Conservation (phyloP, 768 basidiomycete species). For the Mycena chlorophos region DNA sequence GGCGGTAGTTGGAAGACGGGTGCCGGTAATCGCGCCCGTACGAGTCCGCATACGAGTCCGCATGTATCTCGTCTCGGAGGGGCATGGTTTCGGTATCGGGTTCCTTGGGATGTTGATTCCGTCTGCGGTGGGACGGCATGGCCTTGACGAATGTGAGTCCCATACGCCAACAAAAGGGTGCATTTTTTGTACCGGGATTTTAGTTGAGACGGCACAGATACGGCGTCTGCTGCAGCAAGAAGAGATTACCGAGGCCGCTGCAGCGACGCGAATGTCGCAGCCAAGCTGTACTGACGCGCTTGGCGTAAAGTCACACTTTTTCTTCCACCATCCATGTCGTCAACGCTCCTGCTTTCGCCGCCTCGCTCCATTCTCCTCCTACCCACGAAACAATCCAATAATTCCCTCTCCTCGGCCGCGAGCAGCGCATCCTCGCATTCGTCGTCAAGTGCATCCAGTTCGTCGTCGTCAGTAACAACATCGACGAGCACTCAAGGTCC, state of each 20-base stretch:
- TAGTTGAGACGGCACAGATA: too few relatives aligned
- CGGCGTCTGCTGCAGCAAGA: too few relatives aligned
- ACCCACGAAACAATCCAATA: conserved; percentile 11
- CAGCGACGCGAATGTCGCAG: too few relatives aligned
- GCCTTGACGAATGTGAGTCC: not conserved
- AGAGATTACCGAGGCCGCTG: too few relatives aligned
- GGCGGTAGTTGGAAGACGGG: conserved; percentile 44
- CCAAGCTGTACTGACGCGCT: too few relatives aligned
- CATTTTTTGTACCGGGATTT: not conserved
- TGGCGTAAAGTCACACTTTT: too few relatives aligned
- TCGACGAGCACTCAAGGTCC: not conserved
- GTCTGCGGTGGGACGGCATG: conserved; percentile 1
- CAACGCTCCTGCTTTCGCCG: too few relatives aligned
- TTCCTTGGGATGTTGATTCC: not conserved
- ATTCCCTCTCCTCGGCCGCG: conserved; percentile 9
- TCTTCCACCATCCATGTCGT: too few relatives aligned
- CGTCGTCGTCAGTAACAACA: conserved; percentile 14
- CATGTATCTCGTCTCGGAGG: not conserved
- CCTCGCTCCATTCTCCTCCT: too few relatives aligned
- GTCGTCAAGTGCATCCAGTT: conserved; percentile 8
- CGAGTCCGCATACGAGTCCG: not conserved
- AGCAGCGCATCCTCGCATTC: conserved; percentile 7
- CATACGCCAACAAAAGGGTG: not conserved
- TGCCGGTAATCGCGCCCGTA: not conserved
- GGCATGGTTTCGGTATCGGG: not conserved